Conservation (phyloP, 2,329 filamentous ascomycete genomes). For the Malbranchea zuffiana region DNA sequence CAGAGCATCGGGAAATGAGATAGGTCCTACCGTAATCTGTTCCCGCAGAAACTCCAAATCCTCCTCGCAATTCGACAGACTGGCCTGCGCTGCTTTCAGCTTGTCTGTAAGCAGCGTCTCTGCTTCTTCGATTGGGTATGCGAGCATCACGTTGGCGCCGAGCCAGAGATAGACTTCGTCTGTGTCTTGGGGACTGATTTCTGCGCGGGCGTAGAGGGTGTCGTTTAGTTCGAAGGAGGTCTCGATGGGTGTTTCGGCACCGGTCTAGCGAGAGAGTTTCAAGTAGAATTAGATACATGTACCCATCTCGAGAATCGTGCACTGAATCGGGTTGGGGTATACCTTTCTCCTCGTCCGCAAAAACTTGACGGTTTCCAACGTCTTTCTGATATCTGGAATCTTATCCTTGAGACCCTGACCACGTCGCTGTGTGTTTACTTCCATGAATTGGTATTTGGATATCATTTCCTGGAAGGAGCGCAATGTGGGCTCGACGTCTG, state of each 20-base stretch:
- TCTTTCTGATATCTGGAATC: slow-evolving; percentile 95
- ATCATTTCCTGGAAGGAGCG: slow-evolving; percentile 39
- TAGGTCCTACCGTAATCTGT: slow-evolving; percentile 88
- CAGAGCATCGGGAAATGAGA: slow-evolving; percentile 14
- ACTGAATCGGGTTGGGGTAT: slow-evolving; percentile 9
- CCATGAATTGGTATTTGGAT: slow-evolving; percentile 99
- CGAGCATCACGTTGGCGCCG: slow-evolving; percentile 96
- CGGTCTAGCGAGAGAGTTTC: slow-evolving; percentile 14
- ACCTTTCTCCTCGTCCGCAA: slow-evolving; percentile 66
- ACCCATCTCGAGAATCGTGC: neutral
- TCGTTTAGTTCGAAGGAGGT: slow-evolving; percentile 96
- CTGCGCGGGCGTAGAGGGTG: slow-evolving; percentile 82
- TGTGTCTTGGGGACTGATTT: slow-evolving; percentile 58
- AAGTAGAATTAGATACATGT: slow-evolving; percentile 8
- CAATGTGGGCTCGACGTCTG: slow-evolving; percentile 37
- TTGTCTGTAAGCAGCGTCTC: slow-evolving; percentile 67
- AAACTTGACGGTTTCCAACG: slow-evolving; percentile 80
- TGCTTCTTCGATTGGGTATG: slow-evolving; percentile 84
- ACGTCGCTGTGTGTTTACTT: slow-evolving; percentile 78
- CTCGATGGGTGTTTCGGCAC: slow-evolving; percentile 54
- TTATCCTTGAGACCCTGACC: slow-evolving; percentile 78
- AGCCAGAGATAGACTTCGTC: slow-evolving; percentile 95
- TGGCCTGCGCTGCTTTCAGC: slow-evolving; percentile 65
- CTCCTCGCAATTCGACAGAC: slow-evolving; percentile 80
- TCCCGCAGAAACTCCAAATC: slow-evolving; percentile 91